phyloP scores from a whole-genome alignment of 2,329 filamentous ascomycete species.

The Aspergillus ustus region DNA sequence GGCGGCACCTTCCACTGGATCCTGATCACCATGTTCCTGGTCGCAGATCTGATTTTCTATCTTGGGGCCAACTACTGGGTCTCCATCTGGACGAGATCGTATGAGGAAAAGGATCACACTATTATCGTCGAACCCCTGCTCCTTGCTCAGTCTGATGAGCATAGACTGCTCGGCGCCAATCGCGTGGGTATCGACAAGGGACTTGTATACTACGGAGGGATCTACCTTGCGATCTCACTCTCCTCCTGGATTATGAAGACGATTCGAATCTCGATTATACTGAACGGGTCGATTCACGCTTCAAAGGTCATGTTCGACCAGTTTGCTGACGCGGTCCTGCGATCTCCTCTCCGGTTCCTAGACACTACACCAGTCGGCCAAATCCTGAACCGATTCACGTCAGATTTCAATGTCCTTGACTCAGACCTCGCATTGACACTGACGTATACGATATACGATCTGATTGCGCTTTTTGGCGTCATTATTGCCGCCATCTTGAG shows the following conservation, averaged over 20 bases:
- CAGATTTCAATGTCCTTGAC: slow-evolving; percentile 75
- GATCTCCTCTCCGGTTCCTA: slow-evolving; percentile 73
- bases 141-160: no score
- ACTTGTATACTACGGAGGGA: slow-evolving; percentile 8
- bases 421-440: slow-evolving; percentile 68
- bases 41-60: slow-evolving; percentile 27
- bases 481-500: slow-evolving; percentile 45
- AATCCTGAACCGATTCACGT: slow-evolving; percentile 75
- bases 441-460: slow-evolving; percentile 62
- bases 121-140: not conserved
- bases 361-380: slow-evolving; percentile 77
- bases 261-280: slow-evolving; percentile 65
- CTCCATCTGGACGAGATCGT: slow-evolving; percentile 50
- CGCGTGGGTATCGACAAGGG: slow-evolving; percentile 28
- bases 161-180: no score
- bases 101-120: no score
- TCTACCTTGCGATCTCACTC: slow-evolving; percentile 16
- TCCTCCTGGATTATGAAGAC: slow-evolving; percentile 48
- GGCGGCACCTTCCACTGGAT: slow-evolving; percentile 70
- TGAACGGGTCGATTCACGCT: slow-evolving; percentile 68
- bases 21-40: slow-evolving; percentile 58
- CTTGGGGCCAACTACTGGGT: slow-evolving; percentile 29
- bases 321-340: slow-evolving; percentile 69
- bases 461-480: not conserved
- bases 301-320: slow-evolving; percentile 71